Percentiles rank a stretch among this genome's conserved stretches.
Evolutionary conservation across 495 filamentous ascomycete genomes (phyloP).

Genomic region (Stereocaulon alpinum): DNA sequence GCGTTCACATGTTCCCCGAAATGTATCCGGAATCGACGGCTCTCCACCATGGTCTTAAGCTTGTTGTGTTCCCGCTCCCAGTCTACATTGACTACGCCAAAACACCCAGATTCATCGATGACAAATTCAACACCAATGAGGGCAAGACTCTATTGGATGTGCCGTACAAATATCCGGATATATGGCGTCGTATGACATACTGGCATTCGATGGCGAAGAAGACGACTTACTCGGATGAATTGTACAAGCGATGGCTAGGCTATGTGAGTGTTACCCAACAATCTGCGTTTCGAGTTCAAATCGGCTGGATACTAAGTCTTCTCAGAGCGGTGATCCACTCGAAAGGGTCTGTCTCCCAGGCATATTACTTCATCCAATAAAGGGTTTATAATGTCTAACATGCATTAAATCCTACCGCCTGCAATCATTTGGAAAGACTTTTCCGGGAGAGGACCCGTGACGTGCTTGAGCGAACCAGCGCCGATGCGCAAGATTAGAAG

Average conservation of each 20-base stretch:
- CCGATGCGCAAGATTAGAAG: too few relatives aligned
- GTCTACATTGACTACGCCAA: slow-evolving; percentile 57
- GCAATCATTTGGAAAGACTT: too few relatives aligned
- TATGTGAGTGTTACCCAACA: slow-evolving; percentile 10
- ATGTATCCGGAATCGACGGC: slow-evolving; percentile 58
- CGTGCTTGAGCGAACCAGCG: too few relatives aligned
- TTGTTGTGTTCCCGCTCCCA: slow-evolving; percentile 57
- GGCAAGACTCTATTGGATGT: slow-evolving; percentile 29
- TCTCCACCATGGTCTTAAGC: slow-evolving; percentile 62
- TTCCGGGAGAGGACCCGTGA: too few relatives aligned
- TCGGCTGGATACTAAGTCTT: not conserved
- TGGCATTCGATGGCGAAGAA: slow-evolving; percentile 10
- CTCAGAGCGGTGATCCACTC: slow-evolving; percentile 12
- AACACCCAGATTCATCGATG: slow-evolving; percentile 42
- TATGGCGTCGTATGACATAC: slow-evolving; percentile 14
- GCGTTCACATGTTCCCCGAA: slow-evolving; percentile 55
- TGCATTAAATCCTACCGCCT: too few relatives aligned
- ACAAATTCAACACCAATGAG: slow-evolving; percentile 51
- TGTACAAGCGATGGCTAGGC: slow-evolving; percentile 20
- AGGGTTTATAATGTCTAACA: slow-evolving; percentile 11
- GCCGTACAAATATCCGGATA: slow-evolving; percentile 1
- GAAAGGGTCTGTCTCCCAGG: slow-evolving; percentile 18
- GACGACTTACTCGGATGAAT: slow-evolving; percentile 14
- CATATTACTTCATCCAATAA: slow-evolving; percentile 23
- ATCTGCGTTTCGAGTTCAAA: too few relatives aligned